Conservation (phyloP, 441 rosid species). For the Iberis amara region DNA sequence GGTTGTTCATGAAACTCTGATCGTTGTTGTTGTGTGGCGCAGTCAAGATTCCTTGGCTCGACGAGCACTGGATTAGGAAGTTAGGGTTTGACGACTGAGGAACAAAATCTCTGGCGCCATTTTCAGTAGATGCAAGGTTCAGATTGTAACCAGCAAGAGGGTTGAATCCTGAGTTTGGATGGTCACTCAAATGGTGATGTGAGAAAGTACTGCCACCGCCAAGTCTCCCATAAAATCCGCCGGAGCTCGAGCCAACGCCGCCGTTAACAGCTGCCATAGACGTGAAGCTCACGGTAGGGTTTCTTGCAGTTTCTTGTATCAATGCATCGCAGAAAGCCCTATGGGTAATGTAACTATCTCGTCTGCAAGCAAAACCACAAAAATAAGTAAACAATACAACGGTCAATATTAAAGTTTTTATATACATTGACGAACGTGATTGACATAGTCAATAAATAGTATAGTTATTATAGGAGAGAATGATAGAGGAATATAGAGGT, state of each 20-base stretch:
- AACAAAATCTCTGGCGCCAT: slow-evolving; percentile 41
- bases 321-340: slow-evolving; percentile 78
- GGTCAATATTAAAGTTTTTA: background rate
- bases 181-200: slow-evolving; percentile 19
- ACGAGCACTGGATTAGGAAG: slow-evolving; percentile 26
- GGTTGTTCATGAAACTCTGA: slow-evolving; percentile 28
- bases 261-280: slow-evolving; percentile 29
- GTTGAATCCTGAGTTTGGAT: slow-evolving; percentile 18
- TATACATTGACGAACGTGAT: slow-evolving; percentile 17
- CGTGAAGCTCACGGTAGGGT: slow-evolving; percentile 46
- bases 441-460: slow-evolving; percentile 15
- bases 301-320: slow-evolving; percentile 68
- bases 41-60: slow-evolving; percentile 25
- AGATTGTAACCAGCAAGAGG: slow-evolving; percentile 29
- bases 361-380: slow-evolving; percentile 36
- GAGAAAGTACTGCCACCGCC: slow-evolving; percentile 25
- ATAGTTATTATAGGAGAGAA: slow-evolving; percentile 26
- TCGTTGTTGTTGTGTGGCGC: slow-evolving; percentile 22
- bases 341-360: slow-evolving; percentile 82
- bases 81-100: slow-evolving; percentile 31
- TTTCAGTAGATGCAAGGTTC: slow-evolving; percentile 31
- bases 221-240: slow-evolving; percentile 46
- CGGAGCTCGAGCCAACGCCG: slow-evolving; percentile 13
- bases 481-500: slow-evolving; percentile 29
- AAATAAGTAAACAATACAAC: background rate